phyloP scores from a whole-genome alignment of 2,329 filamentous ascomycete genomes.

The Pseudocercospora eumusae region DNA sequence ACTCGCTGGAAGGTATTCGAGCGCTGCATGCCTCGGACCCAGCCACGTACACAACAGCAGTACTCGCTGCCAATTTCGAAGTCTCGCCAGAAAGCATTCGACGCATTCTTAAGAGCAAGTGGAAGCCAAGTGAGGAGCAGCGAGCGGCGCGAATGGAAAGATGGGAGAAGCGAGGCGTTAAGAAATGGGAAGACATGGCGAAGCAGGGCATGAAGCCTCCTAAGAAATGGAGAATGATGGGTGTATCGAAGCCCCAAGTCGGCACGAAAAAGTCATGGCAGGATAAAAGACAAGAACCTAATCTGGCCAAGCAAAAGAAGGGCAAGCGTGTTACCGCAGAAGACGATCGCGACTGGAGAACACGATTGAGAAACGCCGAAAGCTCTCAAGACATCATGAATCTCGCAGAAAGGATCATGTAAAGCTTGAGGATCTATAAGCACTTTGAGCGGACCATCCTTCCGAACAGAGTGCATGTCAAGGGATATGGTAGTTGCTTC shows the following conservation, averaged over 20 bases:
- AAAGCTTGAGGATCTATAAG: neutral
- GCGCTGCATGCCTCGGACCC: slow-evolving; percentile 78
- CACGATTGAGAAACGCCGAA: neutral
- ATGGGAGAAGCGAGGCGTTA: slow-evolving; percentile 53
- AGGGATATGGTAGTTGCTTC: neutral
- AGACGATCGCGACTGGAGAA: neutral
- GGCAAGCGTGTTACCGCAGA: neutral
- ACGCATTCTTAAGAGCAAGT: slow-evolving; percentile 79
- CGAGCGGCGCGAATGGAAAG: slow-evolving; percentile 45
- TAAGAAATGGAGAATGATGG: slow-evolving; percentile 54
- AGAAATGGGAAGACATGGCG: slow-evolving; percentile 52
- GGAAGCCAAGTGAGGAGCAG: slow-evolving; percentile 59
- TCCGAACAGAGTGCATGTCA: neutral
- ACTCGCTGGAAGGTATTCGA: slow-evolving; percentile 86
- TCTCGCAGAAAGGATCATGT: slow-evolving; percentile 7
- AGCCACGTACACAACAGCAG: slow-evolving; percentile 70
- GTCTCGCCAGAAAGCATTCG: slow-evolving; percentile 86
- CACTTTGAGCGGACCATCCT: neutral
- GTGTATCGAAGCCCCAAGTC: slow-evolving; percentile 36
- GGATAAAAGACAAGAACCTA: slow-evolving; percentile 2
- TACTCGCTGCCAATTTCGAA: slow-evolving; percentile 76
- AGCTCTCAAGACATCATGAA: slow-evolving; percentile 1
- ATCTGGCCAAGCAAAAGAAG: neutral
- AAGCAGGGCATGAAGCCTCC: slow-evolving; percentile 58
- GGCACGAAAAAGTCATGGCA: slow-evolving; percentile 18